Conservation (phyloP, 2,329 filamentous ascomycete genomes). For the Aspergillus glaucus region DNA sequence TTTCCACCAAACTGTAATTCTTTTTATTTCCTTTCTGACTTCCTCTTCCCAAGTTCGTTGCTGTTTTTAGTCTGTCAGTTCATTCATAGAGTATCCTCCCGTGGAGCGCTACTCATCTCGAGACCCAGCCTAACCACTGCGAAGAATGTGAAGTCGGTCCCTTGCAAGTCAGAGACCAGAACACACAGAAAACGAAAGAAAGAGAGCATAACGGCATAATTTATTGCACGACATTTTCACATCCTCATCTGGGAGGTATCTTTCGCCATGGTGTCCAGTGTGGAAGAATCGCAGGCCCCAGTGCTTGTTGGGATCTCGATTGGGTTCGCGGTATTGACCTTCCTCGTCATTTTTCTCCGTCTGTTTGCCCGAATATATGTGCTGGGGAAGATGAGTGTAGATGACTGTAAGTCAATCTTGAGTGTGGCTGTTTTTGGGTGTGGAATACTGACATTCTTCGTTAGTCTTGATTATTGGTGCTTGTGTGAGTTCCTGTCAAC, state of each 20-base stretch:
- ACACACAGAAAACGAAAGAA: not conserved
- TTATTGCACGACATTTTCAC: not conserved
- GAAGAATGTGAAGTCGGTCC: not conserved
- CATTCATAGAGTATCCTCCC: not conserved
- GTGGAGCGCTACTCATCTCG: not conserved
- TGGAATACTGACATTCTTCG: conserved; percentile 3
- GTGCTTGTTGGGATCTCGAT: conserved; percentile 30
- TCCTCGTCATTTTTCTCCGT: conserved; percentile 32
- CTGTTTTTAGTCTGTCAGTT: not conserved
- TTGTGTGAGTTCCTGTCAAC: conserved; percentile 17
- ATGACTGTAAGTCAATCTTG: conserved; percentile 22
- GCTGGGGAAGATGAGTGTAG: conserved; percentile 22
- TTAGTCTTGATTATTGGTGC: conserved; percentile 25
- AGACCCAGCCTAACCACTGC: not conserved
- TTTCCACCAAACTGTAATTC: not conserved
- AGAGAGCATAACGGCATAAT: not conserved
- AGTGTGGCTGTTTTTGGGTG: not conserved
- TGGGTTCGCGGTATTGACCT: conserved; percentile 33
- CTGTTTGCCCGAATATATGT: conserved; percentile 37
- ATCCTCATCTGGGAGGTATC: not conserved
- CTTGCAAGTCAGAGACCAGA: not conserved
- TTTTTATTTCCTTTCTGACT: not conserved
- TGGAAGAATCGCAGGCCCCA: conserved; percentile 27
- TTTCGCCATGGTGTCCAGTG: conserved; percentile 8
- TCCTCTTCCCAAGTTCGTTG: not conserved